A percentile compares a stretch with the other conserved stretches of the same genome.
phyloP scores from a whole-genome alignment of 140 eudicot species.

The Ambrosia hybrid region DNA sequence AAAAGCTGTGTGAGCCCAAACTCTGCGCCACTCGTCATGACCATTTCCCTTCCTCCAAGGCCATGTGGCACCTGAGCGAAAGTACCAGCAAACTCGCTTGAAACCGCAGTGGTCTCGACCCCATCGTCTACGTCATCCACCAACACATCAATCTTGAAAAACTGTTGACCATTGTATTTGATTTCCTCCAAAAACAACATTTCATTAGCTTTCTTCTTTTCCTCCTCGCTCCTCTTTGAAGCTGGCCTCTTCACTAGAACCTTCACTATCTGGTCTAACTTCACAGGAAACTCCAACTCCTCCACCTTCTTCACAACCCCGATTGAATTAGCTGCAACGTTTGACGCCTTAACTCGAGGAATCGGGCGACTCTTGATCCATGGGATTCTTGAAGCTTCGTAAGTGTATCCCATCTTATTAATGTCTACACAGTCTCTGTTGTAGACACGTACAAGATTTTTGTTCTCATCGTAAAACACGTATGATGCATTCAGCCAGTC shows the following conservation, averaged over 20 bases:
- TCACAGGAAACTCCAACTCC: slow-evolving; percentile 15
- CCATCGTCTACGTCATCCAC: slow-evolving; percentile 53
- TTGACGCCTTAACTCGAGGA: slow-evolving; percentile 5
- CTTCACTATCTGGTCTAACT: slow-evolving; percentile 21
- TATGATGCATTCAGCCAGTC: slow-evolving; percentile 47
- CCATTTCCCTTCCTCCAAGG: slow-evolving; percentile 10
- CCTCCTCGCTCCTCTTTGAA: slow-evolving; percentile 34
- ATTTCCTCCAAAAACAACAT: slow-evolving; percentile 47
- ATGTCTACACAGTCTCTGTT: slow-evolving; percentile 42
- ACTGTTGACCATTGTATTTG: slow-evolving; percentile 27
- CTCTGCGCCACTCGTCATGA: slow-evolving; percentile 24
- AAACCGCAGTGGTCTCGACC: background rate
- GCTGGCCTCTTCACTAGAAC: slow-evolving; percentile 43
- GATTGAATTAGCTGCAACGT: background rate
- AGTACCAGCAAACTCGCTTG: slow-evolving; percentile 50
- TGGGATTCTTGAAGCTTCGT: slow-evolving; percentile 28
- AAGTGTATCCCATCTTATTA: slow-evolving; percentile 37
- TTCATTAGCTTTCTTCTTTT: slow-evolving; percentile 49
- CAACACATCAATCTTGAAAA: slow-evolving; percentile 55
- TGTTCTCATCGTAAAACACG: slow-evolving; percentile 61
- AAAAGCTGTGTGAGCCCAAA: slow-evolving; percentile 39
- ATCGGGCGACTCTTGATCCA: slow-evolving; percentile 39
- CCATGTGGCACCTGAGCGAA: slow-evolving; percentile 35
- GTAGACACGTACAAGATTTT: slow-evolving; percentile 40
- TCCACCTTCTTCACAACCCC: slow-evolving; percentile 29